Conservation (phyloP, 2,329 filamentous ascomycete genomes). For the Tolypocladium ophioglossoides region DNA sequence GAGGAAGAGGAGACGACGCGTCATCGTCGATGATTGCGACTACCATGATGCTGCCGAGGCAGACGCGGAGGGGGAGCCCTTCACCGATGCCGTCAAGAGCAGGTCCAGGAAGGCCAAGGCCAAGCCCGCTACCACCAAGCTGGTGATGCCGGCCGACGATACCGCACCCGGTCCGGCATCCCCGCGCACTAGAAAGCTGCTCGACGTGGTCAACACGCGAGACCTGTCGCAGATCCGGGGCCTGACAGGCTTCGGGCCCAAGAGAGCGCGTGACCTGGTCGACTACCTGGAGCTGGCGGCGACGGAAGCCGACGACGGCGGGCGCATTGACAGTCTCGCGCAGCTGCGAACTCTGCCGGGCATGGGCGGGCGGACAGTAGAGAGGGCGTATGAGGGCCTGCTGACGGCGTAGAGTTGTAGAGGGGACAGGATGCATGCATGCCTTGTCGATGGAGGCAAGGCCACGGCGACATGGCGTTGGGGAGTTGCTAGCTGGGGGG, state of each 20-base stretch:
- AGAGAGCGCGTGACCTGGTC: slow-evolving; percentile 55
- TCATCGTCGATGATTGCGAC: slow-evolving; percentile 1
- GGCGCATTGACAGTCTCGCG: slow-evolving; percentile 34
- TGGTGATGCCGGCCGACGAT: neutral
- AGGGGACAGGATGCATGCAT: neutral
- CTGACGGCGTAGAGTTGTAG: slow-evolving; percentile 3
- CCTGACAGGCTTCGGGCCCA: slow-evolving; percentile 60
- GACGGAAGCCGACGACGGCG: slow-evolving; percentile 23
- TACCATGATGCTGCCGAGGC: slow-evolving; percentile 16
- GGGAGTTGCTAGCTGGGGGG: no score
- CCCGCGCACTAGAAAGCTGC: slow-evolving; percentile 50
- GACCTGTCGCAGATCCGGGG: slow-evolving; percentile 55
- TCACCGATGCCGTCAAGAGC: neutral
- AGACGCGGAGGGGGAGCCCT: slow-evolving; percentile 1
- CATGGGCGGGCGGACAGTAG: slow-evolving; percentile 44
- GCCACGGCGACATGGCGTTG: neutral
- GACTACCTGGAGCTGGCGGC: slow-evolving; percentile 38
- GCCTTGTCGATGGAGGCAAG: neutral
- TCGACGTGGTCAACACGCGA: slow-evolving; percentile 64
- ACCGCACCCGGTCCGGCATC: slow-evolving; percentile 19
- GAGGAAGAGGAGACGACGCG: neutral
- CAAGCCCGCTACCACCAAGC: neutral
- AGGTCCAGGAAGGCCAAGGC: neutral
- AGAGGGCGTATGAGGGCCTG: slow-evolving; percentile 44
- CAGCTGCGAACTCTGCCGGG: slow-evolving; percentile 45